Conservation (phyloP, 192 early-diverging fungal genomes). For the Rhizophlyctis rosea region DNA sequence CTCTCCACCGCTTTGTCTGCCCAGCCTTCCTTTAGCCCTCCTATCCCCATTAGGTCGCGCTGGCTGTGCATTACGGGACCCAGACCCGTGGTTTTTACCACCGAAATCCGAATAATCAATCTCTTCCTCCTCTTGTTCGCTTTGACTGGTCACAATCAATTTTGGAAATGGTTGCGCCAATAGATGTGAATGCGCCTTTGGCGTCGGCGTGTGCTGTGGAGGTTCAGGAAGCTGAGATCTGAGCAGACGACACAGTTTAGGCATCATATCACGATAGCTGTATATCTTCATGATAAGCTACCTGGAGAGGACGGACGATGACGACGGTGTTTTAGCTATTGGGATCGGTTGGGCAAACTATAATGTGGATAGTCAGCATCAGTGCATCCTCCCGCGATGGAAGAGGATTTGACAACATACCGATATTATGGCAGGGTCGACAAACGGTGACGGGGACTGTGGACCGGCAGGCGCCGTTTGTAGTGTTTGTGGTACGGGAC, state of each 20-base stretch:
- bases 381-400: background rate
- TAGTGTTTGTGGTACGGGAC: background rate
- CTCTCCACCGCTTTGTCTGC: background rate
- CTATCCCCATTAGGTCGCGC: no score
- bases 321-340: slow-evolving; percentile 1
- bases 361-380: no score
- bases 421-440: slow-evolving; percentile 63
- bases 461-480: slow-evolving; percentile 6
- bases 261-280: background rate
- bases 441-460: slow-evolving; percentile 28
- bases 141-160: slow-evolving; percentile 6
- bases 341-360: no score
- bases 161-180: background rate
- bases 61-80: no score
- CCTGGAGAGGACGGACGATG: background rate
- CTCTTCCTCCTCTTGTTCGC: slow-evolving; percentile 28
- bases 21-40: background rate
- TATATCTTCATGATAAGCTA: background rate
- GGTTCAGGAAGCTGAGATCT: background rate
- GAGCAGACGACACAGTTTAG: background rate
- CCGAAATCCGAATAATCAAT: slow-evolving; percentile 32
- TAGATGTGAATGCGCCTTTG: background rate
- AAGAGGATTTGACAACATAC: slow-evolving; percentile 16
- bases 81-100: no score
- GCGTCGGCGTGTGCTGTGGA: background rate